A percentile compares a stretch with the other conserved stretches of the same genome.
Evolutionary conservation across 23 red algal genomes (phyloP).

Genomic region (Gracilaria caudata): DNA sequence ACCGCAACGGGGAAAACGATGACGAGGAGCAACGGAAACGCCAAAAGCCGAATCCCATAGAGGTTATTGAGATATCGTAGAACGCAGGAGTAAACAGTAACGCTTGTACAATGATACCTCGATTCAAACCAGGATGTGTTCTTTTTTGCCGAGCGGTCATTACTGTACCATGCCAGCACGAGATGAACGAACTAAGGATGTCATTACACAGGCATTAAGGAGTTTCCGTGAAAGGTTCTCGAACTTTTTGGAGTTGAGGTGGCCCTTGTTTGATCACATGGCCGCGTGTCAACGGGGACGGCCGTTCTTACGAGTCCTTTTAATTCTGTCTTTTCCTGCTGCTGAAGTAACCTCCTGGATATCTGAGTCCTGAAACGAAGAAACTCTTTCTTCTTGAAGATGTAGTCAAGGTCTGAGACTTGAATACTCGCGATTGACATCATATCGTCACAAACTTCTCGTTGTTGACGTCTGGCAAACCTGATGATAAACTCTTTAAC

Average conservation of each 20-base stretch:
- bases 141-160: too few species aligned
- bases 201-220: not conserved
- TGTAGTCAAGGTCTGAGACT: conserved; percentile 46
- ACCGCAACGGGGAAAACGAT: not conserved
- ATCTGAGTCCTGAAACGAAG: conserved; percentile 36
- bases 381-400: conserved; percentile 54
- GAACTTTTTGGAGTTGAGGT: conserved; percentile 8
- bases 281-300: not conserved
- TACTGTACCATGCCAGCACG: not conserved
- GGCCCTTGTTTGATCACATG: not conserved
- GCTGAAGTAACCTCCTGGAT: not conserved
- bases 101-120: not conserved
- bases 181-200: not conserved
- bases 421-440: conserved; percentile 47
- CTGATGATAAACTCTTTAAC: conserved; percentile 40
- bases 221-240: conserved; percentile 15
- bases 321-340: not conserved
- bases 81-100: not conserved
- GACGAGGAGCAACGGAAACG: conserved; percentile 10
- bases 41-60: not conserved
- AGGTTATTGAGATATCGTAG: not conserved
- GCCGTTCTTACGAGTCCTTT: conserved; percentile 1
- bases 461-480: conserved; percentile 46
- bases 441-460: conserved; percentile 60
- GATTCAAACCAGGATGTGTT: not conserved